Evolutionary conservation across 1,284 basidiomycete genomes (phyloP).

Genomic region (Mycena citricolor): DNA sequence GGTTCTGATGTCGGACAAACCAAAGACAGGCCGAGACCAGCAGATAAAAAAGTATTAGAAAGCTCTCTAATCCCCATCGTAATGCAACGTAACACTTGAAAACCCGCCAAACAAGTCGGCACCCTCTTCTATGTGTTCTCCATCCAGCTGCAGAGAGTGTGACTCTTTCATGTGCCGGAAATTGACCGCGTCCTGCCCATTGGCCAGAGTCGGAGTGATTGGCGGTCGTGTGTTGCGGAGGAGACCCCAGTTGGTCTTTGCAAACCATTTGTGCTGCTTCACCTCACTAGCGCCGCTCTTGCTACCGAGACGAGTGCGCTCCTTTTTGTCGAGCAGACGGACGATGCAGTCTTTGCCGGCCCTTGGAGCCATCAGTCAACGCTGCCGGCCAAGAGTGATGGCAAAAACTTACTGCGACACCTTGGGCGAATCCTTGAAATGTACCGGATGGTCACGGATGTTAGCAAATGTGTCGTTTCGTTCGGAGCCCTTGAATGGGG

Average conservation of each 20-base stretch:
- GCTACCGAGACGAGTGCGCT: slow-evolving; percentile 86
- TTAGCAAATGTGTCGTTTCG: slow-evolving; percentile 96
- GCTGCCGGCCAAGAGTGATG: not conserved
- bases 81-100: slow-evolving; percentile 84
- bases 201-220: slow-evolving; percentile 82
- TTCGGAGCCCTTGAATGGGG: slow-evolving; percentile 96
- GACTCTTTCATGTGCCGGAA: slow-evolving; percentile 91
- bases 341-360: slow-evolving; percentile 86
- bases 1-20: not conserved
- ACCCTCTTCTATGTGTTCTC: slow-evolving; percentile 36
- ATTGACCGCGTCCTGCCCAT: slow-evolving; percentile 85
- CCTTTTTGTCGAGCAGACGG: slow-evolving; percentile 92
- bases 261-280: slow-evolving; percentile 99
- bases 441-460: slow-evolving; percentile 85
- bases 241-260: slow-evolving; percentile 94
- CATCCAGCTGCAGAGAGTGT: slow-evolving; percentile 85
- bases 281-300: slow-evolving; percentile 96
- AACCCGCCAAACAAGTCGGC: slow-evolving; percentile 78
- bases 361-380: slow-evolving; percentile 43
- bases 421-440: slow-evolving; percentile 85
- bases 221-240: slow-evolving; percentile 92
- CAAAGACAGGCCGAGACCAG: slow-evolving; percentile 17
- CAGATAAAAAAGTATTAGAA: slow-evolving; percentile 19
- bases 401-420: slow-evolving; percentile 72
- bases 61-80: slow-evolving; percentile 69